Base-by-base conservation (phyloP, 306 rosid genomes). In the Prunus armeniaca region DNA sequence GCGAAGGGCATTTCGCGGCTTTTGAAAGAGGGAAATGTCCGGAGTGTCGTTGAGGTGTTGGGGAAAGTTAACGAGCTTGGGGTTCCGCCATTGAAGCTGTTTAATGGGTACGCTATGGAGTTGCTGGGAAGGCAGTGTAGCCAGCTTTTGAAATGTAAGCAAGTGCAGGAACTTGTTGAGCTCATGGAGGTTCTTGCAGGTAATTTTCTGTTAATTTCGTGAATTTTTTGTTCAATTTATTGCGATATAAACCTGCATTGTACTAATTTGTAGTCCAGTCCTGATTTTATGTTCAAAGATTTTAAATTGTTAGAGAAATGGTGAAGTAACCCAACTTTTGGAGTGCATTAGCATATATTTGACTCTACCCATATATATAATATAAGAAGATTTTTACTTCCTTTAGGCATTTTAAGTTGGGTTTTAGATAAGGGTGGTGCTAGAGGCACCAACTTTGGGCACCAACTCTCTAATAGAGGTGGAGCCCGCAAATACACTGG, bases 121-220 rank as follows among this genome's bases (percentile, higher is more conserved):
- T 69, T 75, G 83, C 74, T 92, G 67, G 72, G 82, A 9, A 67
- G 80, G 17, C 91, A 92, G 51, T 90, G 96, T 73, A 61, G 54
- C 68, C 76, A 74, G 2, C 45, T 94, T 69, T 80, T 89, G 77
- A 61, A 64, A 52, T 71, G 28, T 9, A 87, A 84, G 49, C 85
- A 82, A 38, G 68, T 92, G n/a, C 83, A 85, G 57, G 93, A 91
- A 65, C 89, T 90, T 68, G 89, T 94, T 69, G 89, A 86, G 75
- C 85, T 92, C 9, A 75, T 92, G 96, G 97, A 92, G 89, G 81
- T 83, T 86, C 93, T 94, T 78, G 25, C 88, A 72, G 97, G 98
- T 90, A 84, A 84, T 67, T 41, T 51, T 4, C 66, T 12, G 0
- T 2, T 22, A 41, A 0, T 17, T 76, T 51, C 13, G 15, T 51